Conservation (phyloP, 2,329 filamentous ascomycete species). For the Zymoseptoria ardabiliae region DNA sequence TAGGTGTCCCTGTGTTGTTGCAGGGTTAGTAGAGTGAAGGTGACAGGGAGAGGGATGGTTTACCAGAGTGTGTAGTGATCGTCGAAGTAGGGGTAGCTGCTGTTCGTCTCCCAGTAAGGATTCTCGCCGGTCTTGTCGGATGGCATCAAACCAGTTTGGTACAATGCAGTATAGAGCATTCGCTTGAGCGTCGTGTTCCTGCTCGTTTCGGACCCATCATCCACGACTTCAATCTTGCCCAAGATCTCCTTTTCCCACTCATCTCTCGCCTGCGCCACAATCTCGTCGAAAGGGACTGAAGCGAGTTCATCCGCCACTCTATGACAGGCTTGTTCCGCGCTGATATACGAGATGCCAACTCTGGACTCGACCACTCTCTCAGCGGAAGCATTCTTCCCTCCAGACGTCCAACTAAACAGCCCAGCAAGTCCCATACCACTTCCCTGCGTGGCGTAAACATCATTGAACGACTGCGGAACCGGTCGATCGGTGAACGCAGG, state of each 20-base stretch:
- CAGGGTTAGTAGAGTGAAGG: neutral
- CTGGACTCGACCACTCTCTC: constrained; percentile 4
- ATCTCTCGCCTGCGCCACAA: constrained; percentile 10
- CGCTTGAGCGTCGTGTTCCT: constrained; percentile 12
- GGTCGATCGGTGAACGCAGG: constrained; percentile 10
- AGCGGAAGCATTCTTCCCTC: constrained; percentile 9
- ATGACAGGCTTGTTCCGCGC: constrained; percentile 12
- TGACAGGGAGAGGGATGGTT: no score
- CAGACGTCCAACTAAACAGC: constrained; percentile 14
- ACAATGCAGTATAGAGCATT: constrained; percentile 19
- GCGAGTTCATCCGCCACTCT: constrained; percentile 9
- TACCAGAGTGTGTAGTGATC: constrained; percentile 29
- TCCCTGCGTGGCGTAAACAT: constrained; percentile 14
- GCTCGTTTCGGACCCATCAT: constrained; percentile 11
- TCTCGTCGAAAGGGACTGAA: constrained; percentile 9
- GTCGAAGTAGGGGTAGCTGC: constrained; percentile 32
- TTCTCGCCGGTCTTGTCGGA: constrained; percentile 25
- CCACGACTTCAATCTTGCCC: constrained; percentile 6
- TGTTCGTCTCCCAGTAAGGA: constrained; percentile 22
- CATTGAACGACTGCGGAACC: constrained; percentile 9
- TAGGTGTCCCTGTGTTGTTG: constrained; percentile 26
- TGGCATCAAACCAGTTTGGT: constrained; percentile 16
- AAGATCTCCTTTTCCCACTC: constrained; percentile 15
- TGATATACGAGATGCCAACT: constrained; percentile 16
- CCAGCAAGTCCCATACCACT: constrained; percentile 15